Percentiles rank a stretch among this genome's conserved stretches.
These are phyloP conservation scores for Aspergillus carlsbadensis DNA, from an alignment of 495 filamentous ascomycete species.

Conservation along the genomic window DNA sequence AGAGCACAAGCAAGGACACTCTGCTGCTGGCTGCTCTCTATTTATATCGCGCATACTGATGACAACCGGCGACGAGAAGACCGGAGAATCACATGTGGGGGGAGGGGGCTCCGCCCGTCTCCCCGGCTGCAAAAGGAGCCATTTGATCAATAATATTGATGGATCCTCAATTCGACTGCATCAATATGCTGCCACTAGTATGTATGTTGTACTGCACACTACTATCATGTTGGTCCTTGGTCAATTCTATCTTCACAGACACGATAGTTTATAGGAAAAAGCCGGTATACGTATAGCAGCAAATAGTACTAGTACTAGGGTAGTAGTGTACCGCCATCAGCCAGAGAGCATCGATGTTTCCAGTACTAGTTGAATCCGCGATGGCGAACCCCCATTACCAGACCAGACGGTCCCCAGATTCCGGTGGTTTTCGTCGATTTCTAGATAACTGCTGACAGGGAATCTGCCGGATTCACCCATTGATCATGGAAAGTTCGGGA, in stretches of 20 bases:
- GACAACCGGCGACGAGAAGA: background rate
- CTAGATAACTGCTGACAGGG: constrained; percentile 8
- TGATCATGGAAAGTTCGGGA: constrained; percentile 19
- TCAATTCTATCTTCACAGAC: too few species aligned
- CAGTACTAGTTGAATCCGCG: background rate
- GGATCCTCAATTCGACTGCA: background rate
- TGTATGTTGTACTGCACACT: too few species aligned
- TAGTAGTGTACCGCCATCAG: too few species aligned
- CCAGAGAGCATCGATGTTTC: too few species aligned
- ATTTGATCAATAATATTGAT: background rate
- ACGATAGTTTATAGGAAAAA: too few species aligned
- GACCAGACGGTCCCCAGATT: constrained; percentile 5
- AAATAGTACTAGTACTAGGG: too few species aligned
- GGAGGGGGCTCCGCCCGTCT: background rate
- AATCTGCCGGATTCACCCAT: constrained; percentile 16
- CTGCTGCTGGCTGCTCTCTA: background rate
- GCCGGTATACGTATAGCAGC: too few species aligned
- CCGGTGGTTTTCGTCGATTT: constrained; percentile 25
- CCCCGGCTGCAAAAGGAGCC: background rate
- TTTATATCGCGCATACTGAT: constrained; percentile 1
- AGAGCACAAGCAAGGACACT: background rate
- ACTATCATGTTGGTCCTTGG: too few species aligned
- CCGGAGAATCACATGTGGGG: constrained; percentile 22
- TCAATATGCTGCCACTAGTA: background rate
- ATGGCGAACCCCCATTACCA: constrained; percentile 1